phyloP scores from a whole-genome alignment of 768 basidiomycete genomes.

The Melanogaster broomeanus region DNA sequence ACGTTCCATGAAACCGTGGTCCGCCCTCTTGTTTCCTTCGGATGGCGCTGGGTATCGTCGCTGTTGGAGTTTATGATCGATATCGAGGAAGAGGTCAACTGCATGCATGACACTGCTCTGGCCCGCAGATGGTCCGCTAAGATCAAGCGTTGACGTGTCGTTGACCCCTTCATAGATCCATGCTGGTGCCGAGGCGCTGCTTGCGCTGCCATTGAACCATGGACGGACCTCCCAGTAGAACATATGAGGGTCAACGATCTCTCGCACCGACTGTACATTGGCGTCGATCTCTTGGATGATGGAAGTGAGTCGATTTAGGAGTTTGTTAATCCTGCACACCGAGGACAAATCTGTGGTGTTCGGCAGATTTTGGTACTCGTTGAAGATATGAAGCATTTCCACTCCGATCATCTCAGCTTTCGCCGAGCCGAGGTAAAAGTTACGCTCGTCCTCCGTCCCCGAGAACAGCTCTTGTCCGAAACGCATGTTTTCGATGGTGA shows the following conservation, averaged over 20 bases:
- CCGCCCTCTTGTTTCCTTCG: conserved; percentile 62
- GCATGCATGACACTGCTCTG: conserved; percentile 92
- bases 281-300: conserved; percentile 76
- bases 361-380: conserved; percentile 80
- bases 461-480: conserved; percentile 73
- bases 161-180: conserved; percentile 85
- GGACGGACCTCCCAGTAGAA: conserved; percentile 92
- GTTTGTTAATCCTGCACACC: conserved; percentile 67
- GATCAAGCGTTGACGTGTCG: conserved; percentile 56
- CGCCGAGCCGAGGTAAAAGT: conserved; percentile 87
- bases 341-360: conserved; percentile 63
- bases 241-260: conserved; percentile 75
- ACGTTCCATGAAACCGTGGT: conserved; percentile 83
- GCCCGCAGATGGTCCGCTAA: conserved; percentile 90
- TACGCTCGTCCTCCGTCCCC: conserved; percentile 78
- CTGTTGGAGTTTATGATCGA: conserved; percentile 82
- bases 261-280: conserved; percentile 67
- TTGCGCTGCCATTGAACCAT: conserved; percentile 87
- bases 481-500: conserved; percentile 73
- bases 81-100: conserved; percentile 81
- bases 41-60: conserved; percentile 70
- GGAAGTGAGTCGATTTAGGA: conserved; percentile 65
- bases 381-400: conserved; percentile 83
- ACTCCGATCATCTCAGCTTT: conserved; percentile 84
- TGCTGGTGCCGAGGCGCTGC: conserved; percentile 46